Conservation (phyloP, 2,329 filamentous ascomycete genomes). For the Claviceps citrina region DNA sequence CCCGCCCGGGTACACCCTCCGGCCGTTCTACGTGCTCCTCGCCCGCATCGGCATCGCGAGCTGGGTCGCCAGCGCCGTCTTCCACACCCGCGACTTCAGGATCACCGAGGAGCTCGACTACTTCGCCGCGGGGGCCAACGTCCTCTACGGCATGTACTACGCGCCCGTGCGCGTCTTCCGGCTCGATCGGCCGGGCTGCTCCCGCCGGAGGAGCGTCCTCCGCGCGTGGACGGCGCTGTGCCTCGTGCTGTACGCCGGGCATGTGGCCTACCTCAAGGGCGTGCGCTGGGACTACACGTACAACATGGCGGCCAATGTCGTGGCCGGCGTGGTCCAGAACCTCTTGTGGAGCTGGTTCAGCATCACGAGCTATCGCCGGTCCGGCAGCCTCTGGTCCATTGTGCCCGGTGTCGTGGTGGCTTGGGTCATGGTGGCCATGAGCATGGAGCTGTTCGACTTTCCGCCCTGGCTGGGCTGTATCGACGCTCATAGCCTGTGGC, state of each 20-base stretch:
- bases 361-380: slow-evolving; percentile 54
- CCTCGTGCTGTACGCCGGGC: slow-evolving; percentile 51
- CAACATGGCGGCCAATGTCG: slow-evolving; percentile 93
- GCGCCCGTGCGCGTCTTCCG: slow-evolving; percentile 69
- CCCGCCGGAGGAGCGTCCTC: slow-evolving; percentile 35
- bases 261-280: slow-evolving; percentile 71
- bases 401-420: slow-evolving; percentile 86
- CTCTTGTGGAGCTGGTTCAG: slow-evolving; percentile 77
- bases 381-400: slow-evolving; percentile 61
- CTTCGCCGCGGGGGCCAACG: slow-evolving; percentile 77
- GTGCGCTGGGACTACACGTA: slow-evolving; percentile 92
- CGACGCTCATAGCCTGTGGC: slow-evolving; percentile 93
- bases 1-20: slow-evolving; percentile 57
- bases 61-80: slow-evolving; percentile 81
- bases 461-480: slow-evolving; percentile 66
- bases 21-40: slow-evolving; percentile 66
- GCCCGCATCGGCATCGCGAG: slow-evolving; percentile 67
- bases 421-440: slow-evolving; percentile 88
- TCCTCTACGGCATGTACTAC: slow-evolving; percentile 85
- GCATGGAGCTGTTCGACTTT: slow-evolving; percentile 88
- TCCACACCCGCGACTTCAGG: slow-evolving; percentile 77
- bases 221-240: slow-evolving; percentile 66
- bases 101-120: slow-evolving; percentile 92
- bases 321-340: slow-evolving; percentile 65
- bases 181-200: slow-evolving; percentile 44